Base-by-base conservation (phyloP, 2,329 filamentous ascomycete species). In the Colletotrichum acutatum region DNA sequence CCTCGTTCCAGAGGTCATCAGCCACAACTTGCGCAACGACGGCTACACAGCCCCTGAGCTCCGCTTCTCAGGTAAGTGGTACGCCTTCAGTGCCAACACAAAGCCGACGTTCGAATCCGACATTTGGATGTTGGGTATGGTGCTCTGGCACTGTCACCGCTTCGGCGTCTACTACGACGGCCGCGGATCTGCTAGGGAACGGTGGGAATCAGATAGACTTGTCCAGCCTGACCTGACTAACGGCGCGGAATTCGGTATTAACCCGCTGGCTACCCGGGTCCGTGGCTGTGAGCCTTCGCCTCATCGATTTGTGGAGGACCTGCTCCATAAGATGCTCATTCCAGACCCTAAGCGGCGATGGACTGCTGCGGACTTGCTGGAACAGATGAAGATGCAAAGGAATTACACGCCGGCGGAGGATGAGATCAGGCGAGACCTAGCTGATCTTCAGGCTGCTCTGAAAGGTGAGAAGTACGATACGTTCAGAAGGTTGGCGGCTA, bases 101-200 rank as follows among this genome's bases (percentile, higher is more conserved):
- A 64, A 63, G 28, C 54, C 70, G 42, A 52, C 70, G 0, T 8
- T 30, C 5, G 4, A 19, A 53, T 24, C 66, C 1, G 71, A 73
- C 19, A 28, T 73, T 26, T 73, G 71, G 71, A 69, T 71, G 71
- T 56, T 73, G 0, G 71, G 71, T 5, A 42, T 57, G 71, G 34
- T 24, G 11, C 37, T 73, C 30, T 22, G 8, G 56, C 56, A 70
- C n/a, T 56, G 57, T 19, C 71, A 71, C 22, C 54, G 32, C 4
- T 54, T 42, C 53, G 69, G 64, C n/a, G 16, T 28, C 7, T 14
- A 61, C 49, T 32, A 28, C 56, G 14, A 32, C 56, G 56, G 56
- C 56, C 56, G 56, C 26, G 24, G 56, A 12, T 49, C 56, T 32
- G 24, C 56, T 6, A 32, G 56, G 7, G 28, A 58, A 19, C 28